phyloP scores from a whole-genome alignment of 2,329 filamentous ascomycete genomes.

The Sarocladiaceae sp. region DNA sequence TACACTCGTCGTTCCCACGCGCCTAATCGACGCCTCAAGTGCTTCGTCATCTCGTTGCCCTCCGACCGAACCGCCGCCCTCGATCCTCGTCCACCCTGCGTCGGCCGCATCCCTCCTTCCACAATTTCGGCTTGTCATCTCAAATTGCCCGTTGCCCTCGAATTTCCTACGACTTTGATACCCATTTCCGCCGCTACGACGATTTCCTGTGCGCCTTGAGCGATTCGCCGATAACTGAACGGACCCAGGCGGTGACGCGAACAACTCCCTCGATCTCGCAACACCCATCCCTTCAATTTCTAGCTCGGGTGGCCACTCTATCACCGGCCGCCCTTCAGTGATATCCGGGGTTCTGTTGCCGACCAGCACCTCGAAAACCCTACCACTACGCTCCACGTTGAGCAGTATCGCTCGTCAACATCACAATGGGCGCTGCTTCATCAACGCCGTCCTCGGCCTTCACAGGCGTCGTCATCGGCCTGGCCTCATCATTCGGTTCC shows the following conservation, averaged over 20 bases:
- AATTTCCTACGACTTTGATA: neutral
- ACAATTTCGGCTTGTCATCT: neutral
- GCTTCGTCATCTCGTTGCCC: neutral
- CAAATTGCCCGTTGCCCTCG: neutral
- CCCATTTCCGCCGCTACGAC: neutral
- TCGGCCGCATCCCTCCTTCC: neutral
- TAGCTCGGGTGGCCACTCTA: conserved; percentile 4
- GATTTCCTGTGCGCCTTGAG: neutral
- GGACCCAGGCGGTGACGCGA: conserved; percentile 6
- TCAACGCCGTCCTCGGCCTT: conserved; percentile 41
- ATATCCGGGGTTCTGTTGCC: too few relatives aligned
- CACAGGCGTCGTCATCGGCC: conserved; percentile 86
- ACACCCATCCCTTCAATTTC: neutral
- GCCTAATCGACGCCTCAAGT: neutral
- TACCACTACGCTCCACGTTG: too few relatives aligned
- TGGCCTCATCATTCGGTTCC: conserved; percentile 90
- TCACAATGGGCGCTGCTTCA: conserved; percentile 23
- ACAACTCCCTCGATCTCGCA: conserved; percentile 8
- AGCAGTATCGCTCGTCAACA: conserved; percentile 5
- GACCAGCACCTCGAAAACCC: too few relatives aligned
- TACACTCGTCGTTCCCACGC: neutral
- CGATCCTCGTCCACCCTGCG: neutral
- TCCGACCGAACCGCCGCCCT: conserved; percentile 5
- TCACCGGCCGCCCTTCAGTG: conserved; percentile 7
- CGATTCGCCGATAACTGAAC: neutral